These are phyloP conservation scores for Thraustotheca clavata DNA, from an alignment of 352 stramenopile genomes.

Conservation along the genomic window DNA sequence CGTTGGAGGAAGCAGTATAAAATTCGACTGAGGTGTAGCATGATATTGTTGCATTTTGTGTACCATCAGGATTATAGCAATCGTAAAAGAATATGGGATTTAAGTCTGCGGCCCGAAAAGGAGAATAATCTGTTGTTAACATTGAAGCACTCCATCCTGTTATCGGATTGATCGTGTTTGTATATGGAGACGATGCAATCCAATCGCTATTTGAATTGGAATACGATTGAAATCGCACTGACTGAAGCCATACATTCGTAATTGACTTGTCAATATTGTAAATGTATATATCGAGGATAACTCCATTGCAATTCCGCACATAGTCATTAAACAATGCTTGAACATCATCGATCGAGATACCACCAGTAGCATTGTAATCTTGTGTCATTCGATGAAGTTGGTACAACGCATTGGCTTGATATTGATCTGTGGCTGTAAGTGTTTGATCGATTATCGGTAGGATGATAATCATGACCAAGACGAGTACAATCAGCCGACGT, in stretches of 20 bases:
- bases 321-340: constrained; percentile 58
- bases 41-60: constrained; percentile 24
- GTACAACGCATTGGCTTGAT: constrained; percentile 66
- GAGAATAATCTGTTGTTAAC: constrained; percentile 30
- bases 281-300: constrained; percentile 58
- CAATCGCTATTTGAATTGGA: constrained; percentile 46
- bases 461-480: constrained; percentile 82
- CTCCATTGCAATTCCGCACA: constrained; percentile 56
- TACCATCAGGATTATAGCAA: constrained; percentile 42
- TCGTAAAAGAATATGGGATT: constrained; percentile 49
- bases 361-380: constrained; percentile 65
- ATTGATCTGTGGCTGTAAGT: constrained; percentile 68
- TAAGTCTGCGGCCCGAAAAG: constrained; percentile 44
- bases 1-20: constrained; percentile 45
- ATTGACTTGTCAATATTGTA: constrained; percentile 34
- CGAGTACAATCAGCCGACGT: constrained; percentile 84
- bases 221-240: constrained; percentile 43
- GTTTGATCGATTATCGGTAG: constrained; percentile 73
- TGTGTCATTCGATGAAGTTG: constrained; percentile 73
- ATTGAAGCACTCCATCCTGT: constrained; percentile 58
- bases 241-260: constrained; percentile 44
- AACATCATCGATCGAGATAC: constrained; percentile 39
- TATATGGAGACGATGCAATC: constrained; percentile 30
- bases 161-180: constrained; percentile 46
- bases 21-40: constrained; percentile 72